phyloP scores from a whole-genome alignment of 2,329 filamentous ascomycete species.

The Fusarium sp. region DNA sequence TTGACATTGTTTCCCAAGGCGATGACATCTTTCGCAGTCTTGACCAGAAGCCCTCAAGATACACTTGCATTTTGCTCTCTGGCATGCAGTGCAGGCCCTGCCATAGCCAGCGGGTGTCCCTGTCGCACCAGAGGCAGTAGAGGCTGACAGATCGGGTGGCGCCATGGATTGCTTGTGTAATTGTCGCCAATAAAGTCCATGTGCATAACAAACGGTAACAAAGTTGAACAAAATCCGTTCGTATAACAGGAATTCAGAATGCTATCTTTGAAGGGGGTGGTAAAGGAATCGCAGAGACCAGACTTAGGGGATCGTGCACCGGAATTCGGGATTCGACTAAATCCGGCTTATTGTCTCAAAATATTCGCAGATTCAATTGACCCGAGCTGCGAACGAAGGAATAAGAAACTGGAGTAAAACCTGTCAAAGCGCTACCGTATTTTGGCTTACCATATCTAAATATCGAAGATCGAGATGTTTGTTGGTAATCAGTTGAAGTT shows the following conservation, averaged over 20 bases:
- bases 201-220: slow-evolving; percentile 2
- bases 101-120: slow-evolving; percentile 56
- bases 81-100: slow-evolving; percentile 60
- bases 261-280: slow-evolving; percentile 6
- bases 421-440: not conserved
- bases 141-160: slow-evolving; percentile 30
- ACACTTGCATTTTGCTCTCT: slow-evolving; percentile 62
- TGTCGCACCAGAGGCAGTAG: slow-evolving; percentile 12
- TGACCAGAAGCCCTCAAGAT: slow-evolving; percentile 52
- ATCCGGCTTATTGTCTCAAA: slow-evolving; percentile 18
- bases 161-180: slow-evolving; percentile 37
- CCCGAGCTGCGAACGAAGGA: not conserved
- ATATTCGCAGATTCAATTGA: not conserved
- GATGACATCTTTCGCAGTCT: slow-evolving; percentile 57
- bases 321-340: slow-evolving; percentile 25
- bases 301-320: slow-evolving; percentile 17
- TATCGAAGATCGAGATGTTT: not conserved
- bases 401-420: not conserved
- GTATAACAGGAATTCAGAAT: slow-evolving; percentile 22
- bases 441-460: not conserved
- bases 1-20: slow-evolving; percentile 61
- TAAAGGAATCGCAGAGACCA: slow-evolving; percentile 11
- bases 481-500: not conserved
- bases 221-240: slow-evolving; percentile 34
- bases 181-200: not conserved